Base-by-base conservation (phyloP, 129 eudicot species). In the Chrysanthemum makinoi region DNA sequence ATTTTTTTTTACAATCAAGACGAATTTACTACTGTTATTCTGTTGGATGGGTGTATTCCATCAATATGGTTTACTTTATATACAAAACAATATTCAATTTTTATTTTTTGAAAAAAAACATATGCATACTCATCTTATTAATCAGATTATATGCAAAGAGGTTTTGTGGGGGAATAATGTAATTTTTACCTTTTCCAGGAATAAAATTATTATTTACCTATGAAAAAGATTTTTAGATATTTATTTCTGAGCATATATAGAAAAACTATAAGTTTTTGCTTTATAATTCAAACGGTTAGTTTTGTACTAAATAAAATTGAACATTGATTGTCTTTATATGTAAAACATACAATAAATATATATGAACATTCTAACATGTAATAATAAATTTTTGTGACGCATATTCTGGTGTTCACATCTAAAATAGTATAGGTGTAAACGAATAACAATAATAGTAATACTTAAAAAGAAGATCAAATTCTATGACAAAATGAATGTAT, bases 21-120 rank as follows among this genome's bases (percentile, higher is more conserved):
- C 0, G 6, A 43, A 46, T 17, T 20, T 15, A 66, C 15, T 18
- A 49, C 4, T 7, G 15, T 67, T 49, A 6, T 22, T 49, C 9
- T 51, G 57, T 26, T 15, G 8, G 72, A 26, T 50, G 14, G 72
- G 35, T 22, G 0, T 35, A 67, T 52, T 67, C 72, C 60, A 24
- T 50, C 15, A 24, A 24, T 6, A 50, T 19, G 47, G 72, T 68
- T 22, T 15, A 48, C 44, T 35, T 35, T 49, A 68, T 68, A 14
- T 17, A 68, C 20, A 20, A 20, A 20, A 20, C 20, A 20, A 20
- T 14, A 14, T 12, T 51, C 5, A 60, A 28, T 12, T 33, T 33
- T 33, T 33, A 20, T 33, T 33, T 33, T 33, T 1, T 1, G 2
- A 30, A 30, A 30, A 4, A 20, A 20, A 33, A 33, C 7, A 33